Evolutionary conservation across 306 rosid species (phyloP).

Genomic region (Calophaca sinica): DNA sequence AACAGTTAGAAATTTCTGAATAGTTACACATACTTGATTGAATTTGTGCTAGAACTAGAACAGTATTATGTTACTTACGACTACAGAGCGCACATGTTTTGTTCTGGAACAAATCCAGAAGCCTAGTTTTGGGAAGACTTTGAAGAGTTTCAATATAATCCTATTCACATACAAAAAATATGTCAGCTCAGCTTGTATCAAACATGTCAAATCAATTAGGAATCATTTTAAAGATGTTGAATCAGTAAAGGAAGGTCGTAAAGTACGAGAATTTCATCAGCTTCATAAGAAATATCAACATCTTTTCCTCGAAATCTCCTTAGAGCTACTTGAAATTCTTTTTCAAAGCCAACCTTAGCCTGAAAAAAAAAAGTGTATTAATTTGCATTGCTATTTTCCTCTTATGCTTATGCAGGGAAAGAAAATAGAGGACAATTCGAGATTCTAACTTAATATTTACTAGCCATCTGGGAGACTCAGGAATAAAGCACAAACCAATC

Average conservation of each 20-base stretch:
- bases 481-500: constrained; percentile 75
- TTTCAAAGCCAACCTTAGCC: constrained; percentile 71
- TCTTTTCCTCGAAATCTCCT: constrained; percentile 66
- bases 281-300: constrained; percentile 68
- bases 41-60: constrained; percentile 4
- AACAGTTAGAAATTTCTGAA: constrained; percentile 35
- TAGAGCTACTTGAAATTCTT: constrained; percentile 64
- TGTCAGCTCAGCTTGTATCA: constrained; percentile 25
- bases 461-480: constrained; percentile 94
- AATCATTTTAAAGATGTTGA: too few relatives aligned
- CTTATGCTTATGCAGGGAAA: background rate
- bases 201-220: background rate
- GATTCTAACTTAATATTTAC: constrained; percentile 46
- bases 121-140: constrained; percentile 62
- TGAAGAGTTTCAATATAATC: constrained; percentile 72
- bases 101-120: constrained; percentile 69
- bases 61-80: constrained; percentile 53
- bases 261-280: constrained; percentile 69
- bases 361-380: constrained; percentile 42
- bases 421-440: background rate
- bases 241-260: too few relatives aligned
- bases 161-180: constrained; percentile 43
- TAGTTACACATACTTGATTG: background rate
- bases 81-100: constrained; percentile 66
- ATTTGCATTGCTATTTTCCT: constrained; percentile 25